Conservation (phyloP, 257 asterid species). For the Primulina huaijiensis region DNA sequence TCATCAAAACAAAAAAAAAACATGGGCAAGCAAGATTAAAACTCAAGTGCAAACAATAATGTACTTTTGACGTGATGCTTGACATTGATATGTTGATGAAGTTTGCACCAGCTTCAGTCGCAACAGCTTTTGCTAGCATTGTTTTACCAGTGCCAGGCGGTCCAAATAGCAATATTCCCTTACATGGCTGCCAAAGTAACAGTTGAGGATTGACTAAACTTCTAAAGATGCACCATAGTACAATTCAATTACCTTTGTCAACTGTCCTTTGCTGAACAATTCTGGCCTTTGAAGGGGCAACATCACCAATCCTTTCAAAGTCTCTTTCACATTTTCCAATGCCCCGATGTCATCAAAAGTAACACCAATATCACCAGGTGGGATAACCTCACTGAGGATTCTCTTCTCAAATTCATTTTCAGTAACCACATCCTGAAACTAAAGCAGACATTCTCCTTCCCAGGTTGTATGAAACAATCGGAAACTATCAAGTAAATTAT, state of each 20-base stretch:
- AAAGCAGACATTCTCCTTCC: conserved; percentile 19
- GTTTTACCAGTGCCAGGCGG: conserved; percentile 62
- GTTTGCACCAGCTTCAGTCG: conserved; percentile 51
- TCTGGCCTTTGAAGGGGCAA: conserved; percentile 57
- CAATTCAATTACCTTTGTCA: conserved; percentile 39
- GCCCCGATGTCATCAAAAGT: conserved; percentile 53
- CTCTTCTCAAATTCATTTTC: conserved; percentile 56
- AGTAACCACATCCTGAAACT: conserved; percentile 45
- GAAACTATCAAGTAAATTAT: background rate
- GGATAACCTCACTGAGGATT: conserved; percentile 48
- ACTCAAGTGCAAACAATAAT: conserved; percentile 5
- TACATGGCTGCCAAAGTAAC: conserved; percentile 41
- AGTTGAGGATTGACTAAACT: background rate
- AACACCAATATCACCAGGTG: conserved; percentile 53
- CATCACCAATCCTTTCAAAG: conserved; percentile 52
- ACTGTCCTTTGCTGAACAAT: conserved; percentile 51
- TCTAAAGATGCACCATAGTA: background rate
- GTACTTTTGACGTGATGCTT: conserved; percentile 52
- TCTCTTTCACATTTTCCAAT: conserved; percentile 49
- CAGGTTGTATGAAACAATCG: conserved; percentile 2
- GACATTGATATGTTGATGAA: conserved; percentile 55
- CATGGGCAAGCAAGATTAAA: conserved; percentile 4
- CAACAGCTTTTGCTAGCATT: conserved; percentile 60
- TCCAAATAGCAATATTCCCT: conserved; percentile 56
- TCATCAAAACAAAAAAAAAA: background rate